Evolutionary conservation across 176 grass and related monocot genomes (phyloP).

Genomic region (Zizania latifolia): DNA sequence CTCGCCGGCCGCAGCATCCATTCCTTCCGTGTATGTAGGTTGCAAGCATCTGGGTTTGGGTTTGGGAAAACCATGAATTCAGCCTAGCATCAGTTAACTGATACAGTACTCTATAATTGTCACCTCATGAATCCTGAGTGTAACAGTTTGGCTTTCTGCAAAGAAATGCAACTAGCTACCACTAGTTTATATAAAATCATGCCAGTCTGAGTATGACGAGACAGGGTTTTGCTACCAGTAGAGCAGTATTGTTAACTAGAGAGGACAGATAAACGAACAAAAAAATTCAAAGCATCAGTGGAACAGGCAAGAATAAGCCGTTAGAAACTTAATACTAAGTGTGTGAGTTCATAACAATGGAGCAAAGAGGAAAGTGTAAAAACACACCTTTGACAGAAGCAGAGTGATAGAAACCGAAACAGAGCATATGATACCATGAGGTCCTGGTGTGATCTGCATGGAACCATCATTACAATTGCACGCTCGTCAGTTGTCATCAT

Average conservation of each 20-base stretch:
- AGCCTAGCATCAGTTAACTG: neutral
- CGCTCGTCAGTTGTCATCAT: neutral
- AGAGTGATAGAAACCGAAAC: neutral
- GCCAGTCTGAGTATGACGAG: neutral
- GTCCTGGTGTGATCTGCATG: neutral
- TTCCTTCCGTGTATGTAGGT: neutral
- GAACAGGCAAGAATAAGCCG: too few species aligned
- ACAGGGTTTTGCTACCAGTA: neutral
- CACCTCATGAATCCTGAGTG: slow-evolving; percentile 2
- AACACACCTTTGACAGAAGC: neutral
- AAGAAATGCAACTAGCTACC: neutral
- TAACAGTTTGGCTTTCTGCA: slow-evolving; percentile 2
- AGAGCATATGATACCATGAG: neutral
- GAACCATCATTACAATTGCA: neutral
- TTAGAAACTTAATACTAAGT: too few species aligned
- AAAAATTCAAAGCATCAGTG: too few species aligned
- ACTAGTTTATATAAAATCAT: neutral
- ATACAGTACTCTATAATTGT: neutral
- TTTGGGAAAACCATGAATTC: slow-evolving; percentile 2
- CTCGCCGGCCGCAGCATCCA: neutral
- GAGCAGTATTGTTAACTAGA: too few species aligned
- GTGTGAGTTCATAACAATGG: neutral
- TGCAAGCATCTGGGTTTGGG: neutral
- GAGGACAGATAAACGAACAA: too few species aligned
- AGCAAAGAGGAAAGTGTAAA: neutral